Percentiles rank a stretch among this genome's conserved stretches.
phyloP scores from a whole-genome alignment of 1,284 basidiomycete genomes.

The Trametes sp. region DNA sequence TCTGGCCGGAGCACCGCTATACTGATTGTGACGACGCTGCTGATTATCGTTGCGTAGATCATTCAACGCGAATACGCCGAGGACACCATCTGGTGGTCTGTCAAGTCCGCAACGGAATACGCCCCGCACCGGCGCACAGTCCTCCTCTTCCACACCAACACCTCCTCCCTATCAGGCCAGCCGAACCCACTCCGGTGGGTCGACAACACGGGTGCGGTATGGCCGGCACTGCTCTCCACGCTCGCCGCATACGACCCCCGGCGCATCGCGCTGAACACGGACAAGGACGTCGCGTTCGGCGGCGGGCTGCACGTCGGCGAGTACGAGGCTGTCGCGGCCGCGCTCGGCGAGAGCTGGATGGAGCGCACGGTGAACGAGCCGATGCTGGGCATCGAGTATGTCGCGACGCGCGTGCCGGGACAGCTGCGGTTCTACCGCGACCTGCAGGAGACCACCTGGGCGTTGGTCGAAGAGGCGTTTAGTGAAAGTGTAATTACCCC shows the following conservation, averaged over 20 bases:
- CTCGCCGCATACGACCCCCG: constrained; percentile 48
- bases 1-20: background rate
- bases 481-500: constrained; percentile 50
- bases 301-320: constrained; percentile 62
- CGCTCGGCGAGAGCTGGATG: constrained; percentile 53
- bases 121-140: constrained; percentile 58
- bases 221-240: constrained; percentile 50
- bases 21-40: background rate
- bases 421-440: constrained; percentile 53
- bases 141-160: constrained; percentile 56
- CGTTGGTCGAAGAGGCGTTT: constrained; percentile 61
- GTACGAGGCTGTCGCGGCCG: constrained; percentile 45
- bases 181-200: constrained; percentile 57
- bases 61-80: constrained; percentile 61
- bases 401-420: constrained; percentile 50
- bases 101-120: constrained; percentile 58
- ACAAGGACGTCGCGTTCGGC: constrained; percentile 55
- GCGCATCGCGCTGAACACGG: constrained; percentile 56
- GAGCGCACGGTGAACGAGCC: constrained; percentile 49
- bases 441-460: constrained; percentile 60
- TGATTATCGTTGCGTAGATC: constrained; percentile 43
- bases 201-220: constrained; percentile 59
- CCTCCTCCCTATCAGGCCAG: constrained; percentile 43
- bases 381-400: constrained; percentile 58
- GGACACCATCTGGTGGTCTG: constrained; percentile 60